Evolutionary conservation across 257 asterid species (phyloP), one percentile per base, ranked within the genome.

Genomic region (Cinchona pubescens): DNA sequence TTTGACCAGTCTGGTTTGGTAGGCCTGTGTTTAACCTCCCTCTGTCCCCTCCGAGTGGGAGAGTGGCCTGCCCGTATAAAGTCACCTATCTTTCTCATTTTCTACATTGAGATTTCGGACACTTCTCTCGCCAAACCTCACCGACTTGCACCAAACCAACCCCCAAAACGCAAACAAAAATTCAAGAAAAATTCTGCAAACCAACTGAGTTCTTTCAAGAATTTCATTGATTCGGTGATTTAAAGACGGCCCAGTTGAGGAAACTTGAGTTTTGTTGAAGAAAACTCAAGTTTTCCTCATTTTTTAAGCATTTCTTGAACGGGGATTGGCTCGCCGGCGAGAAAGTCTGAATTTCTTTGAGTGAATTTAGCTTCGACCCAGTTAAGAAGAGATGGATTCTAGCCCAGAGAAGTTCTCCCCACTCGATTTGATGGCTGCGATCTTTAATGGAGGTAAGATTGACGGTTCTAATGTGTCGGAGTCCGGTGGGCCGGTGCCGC

Each of bases 361-460:
- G 35, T 69, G 38, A 61, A 10, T 40, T 49, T 64, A 25, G 30
- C 6, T 13, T 49, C 25, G 46, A 65, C 62, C 61, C 29, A 37
- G 71, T 45, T 32, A 34, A n/a, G 25, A 66, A 48, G 60, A 40
- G 63, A 79, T 80, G 95, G 92, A 92, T 29, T 81, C 95, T 46
- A 80, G 89, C 67, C 30, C 93, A 2, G 93, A 86, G 81, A 92
- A 90, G 86, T 78, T 91, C 13, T 91, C 98, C 5, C 87, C 98
- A 0, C 86, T 95, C 60, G 98, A 95, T 82, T 89, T 95, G 78
- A 88, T 95, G 97, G 42, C 91, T 3, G 93, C 92, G 77, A 86
- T 94, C 82, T 72, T 90, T 27, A 94, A 83, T 55, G 95, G 96
- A 75, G 90, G 72, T 46, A 89, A 80, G 27, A 77, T 88, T 49